Conservation (phyloP, 257 asterid genomes). For the Linderniella brevidens region DNA sequence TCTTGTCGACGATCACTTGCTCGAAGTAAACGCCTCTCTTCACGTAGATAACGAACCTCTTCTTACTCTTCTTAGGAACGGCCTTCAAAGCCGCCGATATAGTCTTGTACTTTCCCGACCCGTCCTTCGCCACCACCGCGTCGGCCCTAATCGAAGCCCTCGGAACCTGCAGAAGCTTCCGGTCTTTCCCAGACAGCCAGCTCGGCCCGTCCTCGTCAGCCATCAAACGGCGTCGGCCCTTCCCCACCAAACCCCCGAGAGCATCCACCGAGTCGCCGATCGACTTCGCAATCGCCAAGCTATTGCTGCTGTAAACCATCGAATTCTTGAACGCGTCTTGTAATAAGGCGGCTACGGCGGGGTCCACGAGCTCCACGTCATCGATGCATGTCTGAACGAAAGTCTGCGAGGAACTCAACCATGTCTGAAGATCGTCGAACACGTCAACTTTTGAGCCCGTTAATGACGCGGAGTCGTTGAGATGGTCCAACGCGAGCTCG, state of each 20-base stretch:
- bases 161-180: slow-evolving; percentile 27
- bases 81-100: slow-evolving; percentile 24
- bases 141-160: slow-evolving; percentile 20
- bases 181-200: slow-evolving; percentile 36
- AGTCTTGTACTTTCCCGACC: slow-evolving; percentile 31
- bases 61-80: slow-evolving; percentile 31
- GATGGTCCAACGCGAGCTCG: slow-evolving; percentile 43
- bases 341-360: slow-evolving; percentile 2
- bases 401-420: slow-evolving; percentile 77
- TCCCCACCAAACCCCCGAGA: slow-evolving; percentile 15
- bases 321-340: slow-evolving; percentile 28
- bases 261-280: too few relatives aligned
- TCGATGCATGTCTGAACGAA: slow-evolving; percentile 63
- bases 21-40: slow-evolving; percentile 32
- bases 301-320: slow-evolving; percentile 43
- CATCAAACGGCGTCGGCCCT: slow-evolving; percentile 37
- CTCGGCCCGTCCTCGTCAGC: slow-evolving; percentile 13
- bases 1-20: slow-evolving; percentile 33
- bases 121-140: slow-evolving; percentile 43
- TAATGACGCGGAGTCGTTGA: slow-evolving; percentile 28
- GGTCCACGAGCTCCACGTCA: slow-evolving; percentile 14
- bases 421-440: slow-evolving; percentile 39
- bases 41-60: slow-evolving; percentile 35
- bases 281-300: slow-evolving; percentile 43
- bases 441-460: slow-evolving; percentile 14